phyloP scores from a whole-genome alignment of 2,329 filamentous ascomycete species.

The Leptoxyphium fumago region DNA sequence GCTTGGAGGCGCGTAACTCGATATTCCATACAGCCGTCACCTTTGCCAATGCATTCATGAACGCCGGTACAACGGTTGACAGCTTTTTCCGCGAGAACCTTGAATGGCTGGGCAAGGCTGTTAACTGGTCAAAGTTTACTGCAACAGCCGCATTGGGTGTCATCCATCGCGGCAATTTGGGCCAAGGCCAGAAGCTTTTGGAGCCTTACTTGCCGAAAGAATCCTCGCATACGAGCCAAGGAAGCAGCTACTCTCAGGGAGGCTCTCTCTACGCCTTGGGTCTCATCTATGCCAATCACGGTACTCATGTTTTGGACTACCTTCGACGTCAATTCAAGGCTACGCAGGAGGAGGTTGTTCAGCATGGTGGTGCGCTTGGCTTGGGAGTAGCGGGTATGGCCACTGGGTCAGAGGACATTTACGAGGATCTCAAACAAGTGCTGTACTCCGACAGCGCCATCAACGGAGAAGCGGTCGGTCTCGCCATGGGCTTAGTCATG shows the following conservation, averaged over 20 bases:
- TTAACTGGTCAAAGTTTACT: slow-evolving; percentile 99
- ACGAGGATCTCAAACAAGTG: slow-evolving; percentile 77
- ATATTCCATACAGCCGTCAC: slow-evolving; percentile 98
- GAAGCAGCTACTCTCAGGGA: slow-evolving; percentile 90
- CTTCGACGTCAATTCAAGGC: slow-evolving; percentile 60
- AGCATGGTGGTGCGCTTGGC: slow-evolving; percentile 89
- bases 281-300: slow-evolving; percentile 93
- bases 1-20: slow-evolving; percentile 85
- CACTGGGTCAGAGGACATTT: slow-evolving; percentile 77
- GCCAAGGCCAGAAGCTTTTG: slow-evolving; percentile 81
- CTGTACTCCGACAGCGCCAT: slow-evolving; percentile 89
- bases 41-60: slow-evolving; percentile 98
- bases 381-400: slow-evolving; percentile 97
- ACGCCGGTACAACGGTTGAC: slow-evolving; percentile 93
- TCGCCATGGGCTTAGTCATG: slow-evolving; percentile 97
- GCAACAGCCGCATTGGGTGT: slow-evolving; percentile 92
- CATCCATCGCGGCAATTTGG: slow-evolving; percentile 89
- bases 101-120: slow-evolving; percentile 94
- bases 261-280: slow-evolving; percentile 92
- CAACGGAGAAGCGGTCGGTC: slow-evolving; percentile 89
- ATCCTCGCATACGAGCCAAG: slow-evolving; percentile 51
- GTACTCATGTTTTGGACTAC: slow-evolving; percentile 74
- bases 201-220: slow-evolving; percentile 84
- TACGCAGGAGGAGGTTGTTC: slow-evolving; percentile 80
- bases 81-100: slow-evolving; percentile 97